A percentile compares a stretch with the other conserved stretches of the same genome.
These are phyloP conservation scores for Nannizziopsis barbatae DNA, from an alignment of 2,329 filamentous ascomycete species.

Conservation along the genomic window DNA sequence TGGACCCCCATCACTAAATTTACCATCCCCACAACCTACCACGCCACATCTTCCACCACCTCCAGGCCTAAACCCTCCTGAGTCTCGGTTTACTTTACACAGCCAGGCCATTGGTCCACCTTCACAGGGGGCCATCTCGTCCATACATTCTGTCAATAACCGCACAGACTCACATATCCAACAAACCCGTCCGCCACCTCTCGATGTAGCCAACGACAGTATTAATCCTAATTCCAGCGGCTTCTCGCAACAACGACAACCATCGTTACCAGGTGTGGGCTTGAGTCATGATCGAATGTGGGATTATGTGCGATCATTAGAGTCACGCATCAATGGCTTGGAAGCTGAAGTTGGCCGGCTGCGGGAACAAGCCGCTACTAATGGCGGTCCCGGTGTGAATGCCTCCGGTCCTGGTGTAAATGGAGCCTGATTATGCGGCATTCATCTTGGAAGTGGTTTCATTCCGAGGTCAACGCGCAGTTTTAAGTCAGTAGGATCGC, in stretches of 20 bases:
- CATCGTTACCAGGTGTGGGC: conserved; percentile 10
- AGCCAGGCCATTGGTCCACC: conserved; percentile 24
- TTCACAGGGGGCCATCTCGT: conserved; percentile 13
- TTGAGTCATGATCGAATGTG: conserved; percentile 17
- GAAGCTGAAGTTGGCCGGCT: conserved; percentile 25
- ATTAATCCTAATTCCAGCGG: conserved; percentile 13
- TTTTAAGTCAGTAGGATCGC: too few species aligned
- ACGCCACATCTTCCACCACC: conserved; percentile 28
- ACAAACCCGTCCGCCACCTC: conserved; percentile 3
- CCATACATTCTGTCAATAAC: conserved; percentile 16
- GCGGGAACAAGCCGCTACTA: conserved; percentile 20
- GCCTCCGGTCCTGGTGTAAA: conserved; percentile 2
- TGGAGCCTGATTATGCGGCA: conserved; percentile 2
- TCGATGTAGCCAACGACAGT: conserved; percentile 8
- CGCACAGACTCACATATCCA: conserved; percentile 8
- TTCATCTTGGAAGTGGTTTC: too few species aligned
- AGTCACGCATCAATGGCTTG: conserved; percentile 24
- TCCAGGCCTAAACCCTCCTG: conserved; percentile 25
- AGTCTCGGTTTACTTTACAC: conserved; percentile 28
- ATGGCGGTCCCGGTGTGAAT: conserved; percentile 1
- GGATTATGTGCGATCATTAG: conserved; percentile 26
- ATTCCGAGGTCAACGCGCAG: too few species aligned
- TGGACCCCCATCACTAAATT: conserved; percentile 10
- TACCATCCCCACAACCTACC: conserved; percentile 12
- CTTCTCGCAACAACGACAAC: conserved; percentile 8